Evolutionary conservation across 306 rosid genomes (phyloP), one percentile per base, ranked within the genome.

Genomic region (Hippophae tibetana): DNA sequence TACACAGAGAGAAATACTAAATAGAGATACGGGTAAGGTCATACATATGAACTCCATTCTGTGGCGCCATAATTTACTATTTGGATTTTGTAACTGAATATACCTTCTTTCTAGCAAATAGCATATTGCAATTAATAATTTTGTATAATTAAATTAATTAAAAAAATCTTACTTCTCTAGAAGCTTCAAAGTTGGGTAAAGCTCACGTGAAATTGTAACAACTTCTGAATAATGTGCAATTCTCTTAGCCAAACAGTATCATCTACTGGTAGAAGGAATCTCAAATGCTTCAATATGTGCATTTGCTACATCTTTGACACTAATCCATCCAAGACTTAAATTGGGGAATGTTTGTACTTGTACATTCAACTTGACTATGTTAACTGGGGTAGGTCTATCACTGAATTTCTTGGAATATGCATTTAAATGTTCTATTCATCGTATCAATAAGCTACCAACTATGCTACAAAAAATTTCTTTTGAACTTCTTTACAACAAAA

Each of bases 261-360:
- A 78, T 58, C 93, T 86, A 18, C 53, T 71, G 4, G 92, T 83
- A 4, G 89, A 77, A 73, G 80, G 54, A 56, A 69, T 74, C 78
- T 87, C 92, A 74, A 73, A 79, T 26, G 86, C 89, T 25, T 52
- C 54, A 71, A 87, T 74, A 68, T 87, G 92, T 7, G 95, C 89
- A 1, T 65, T 18, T 12, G 84, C 93, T 68, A 82, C 93, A 74
- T 87, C 87, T 74, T 73, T 78, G 43, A 87, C 89, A 45, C 80
- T 47, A 10, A 82, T 73, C 77, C 70, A 83, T 66, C 77, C 76
- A 25, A 42, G 9, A 60, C 60, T 7, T 7, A 0, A 31, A 47
- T 81, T 79, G 43, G 75, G 86, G 68, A 72, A 84, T 42, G 57
- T 72, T 43, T 63, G 63, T 3, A 64, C 8, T 43, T 86, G 86